Evolutionary conservation across 371 early-diverging fungal genomes (phyloP).

Genomic region (Apophysomyces ossiformis): DNA sequence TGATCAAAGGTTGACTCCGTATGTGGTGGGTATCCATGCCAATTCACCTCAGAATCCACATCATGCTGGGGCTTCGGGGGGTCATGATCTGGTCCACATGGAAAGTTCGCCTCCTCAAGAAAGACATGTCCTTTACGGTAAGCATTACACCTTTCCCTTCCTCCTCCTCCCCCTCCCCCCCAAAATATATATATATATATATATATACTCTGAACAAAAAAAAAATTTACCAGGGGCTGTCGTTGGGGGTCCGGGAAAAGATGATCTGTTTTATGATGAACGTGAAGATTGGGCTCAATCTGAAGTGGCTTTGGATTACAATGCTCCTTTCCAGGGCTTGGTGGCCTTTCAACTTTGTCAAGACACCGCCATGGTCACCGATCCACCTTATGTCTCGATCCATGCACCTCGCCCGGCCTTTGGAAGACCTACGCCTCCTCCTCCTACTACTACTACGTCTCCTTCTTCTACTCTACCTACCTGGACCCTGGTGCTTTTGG

Average conservation of each 20-base stretch:
- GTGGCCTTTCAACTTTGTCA: constrained; percentile 63
- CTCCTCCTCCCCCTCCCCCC: too few relatives aligned
- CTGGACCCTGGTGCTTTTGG: background rate
- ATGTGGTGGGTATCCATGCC: constrained; percentile 63
- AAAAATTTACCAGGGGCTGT: constrained; percentile 39
- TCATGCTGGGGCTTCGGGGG: constrained; percentile 67
- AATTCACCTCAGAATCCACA: constrained; percentile 70
- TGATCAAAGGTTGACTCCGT: constrained; percentile 42
- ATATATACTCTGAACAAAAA: too few relatives aligned
- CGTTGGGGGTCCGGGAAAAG: constrained; percentile 65
- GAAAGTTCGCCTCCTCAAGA: constrained; percentile 43
- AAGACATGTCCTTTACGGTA: constrained; percentile 50
- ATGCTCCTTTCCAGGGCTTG: constrained; percentile 65
- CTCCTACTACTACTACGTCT: too few relatives aligned
- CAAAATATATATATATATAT: too few relatives aligned
- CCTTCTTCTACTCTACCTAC: background rate
- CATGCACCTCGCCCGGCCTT: constrained; percentile 38
- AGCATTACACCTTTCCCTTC: too few relatives aligned
- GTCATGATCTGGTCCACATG: constrained; percentile 49
- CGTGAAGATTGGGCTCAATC: constrained; percentile 54
- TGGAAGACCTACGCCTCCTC: background rate
- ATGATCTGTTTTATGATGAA: constrained; percentile 58
- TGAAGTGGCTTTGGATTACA: constrained; percentile 70
- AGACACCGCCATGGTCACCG: constrained; percentile 20
- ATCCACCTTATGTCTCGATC: constrained; percentile 61